A percentile compares a stretch with the other conserved stretches of the same genome.
These are phyloP conservation scores for Fragaria iinumae DNA, from an alignment of 306 rosid species.

Conservation along the genomic window DNA sequence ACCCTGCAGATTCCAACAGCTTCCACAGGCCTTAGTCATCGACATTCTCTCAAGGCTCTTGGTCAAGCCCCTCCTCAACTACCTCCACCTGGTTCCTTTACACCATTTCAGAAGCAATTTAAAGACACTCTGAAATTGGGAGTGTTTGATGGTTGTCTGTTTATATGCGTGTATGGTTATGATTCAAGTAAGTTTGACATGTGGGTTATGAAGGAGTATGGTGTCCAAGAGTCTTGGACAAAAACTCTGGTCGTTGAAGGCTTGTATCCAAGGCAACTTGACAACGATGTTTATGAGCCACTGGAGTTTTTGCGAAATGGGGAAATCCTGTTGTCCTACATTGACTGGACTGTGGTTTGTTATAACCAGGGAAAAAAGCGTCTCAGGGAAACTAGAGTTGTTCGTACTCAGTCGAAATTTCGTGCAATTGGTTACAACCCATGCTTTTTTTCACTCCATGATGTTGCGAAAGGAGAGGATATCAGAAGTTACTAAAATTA, in stretches of 20 bases:
- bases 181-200: background rate
- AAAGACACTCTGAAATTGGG: conserved; percentile 6
- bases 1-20: background rate
- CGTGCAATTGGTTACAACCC: background rate
- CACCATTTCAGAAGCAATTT: background rate
- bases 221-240: conserved; percentile 20
- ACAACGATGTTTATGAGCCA: conserved; percentile 14
- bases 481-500: conserved; percentile 8
- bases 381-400: conserved; percentile 7
- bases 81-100: conserved; percentile 4
- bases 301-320: conserved; percentile 19
- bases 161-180: conserved; percentile 12
- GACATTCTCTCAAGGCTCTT: conserved; percentile 1
- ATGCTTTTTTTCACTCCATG: conserved; percentile 12
- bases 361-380: background rate
- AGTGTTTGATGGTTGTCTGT: conserved; percentile 13
- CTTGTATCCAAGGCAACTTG: background rate
- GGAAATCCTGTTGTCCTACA: conserved; percentile 17
- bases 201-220: conserved; percentile 30
- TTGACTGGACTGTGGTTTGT: background rate
- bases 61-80: background rate
- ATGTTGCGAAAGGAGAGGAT: conserved; percentile 10
- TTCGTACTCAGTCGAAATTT: background rate
- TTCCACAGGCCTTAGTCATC: background rate
- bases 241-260: conserved; percentile 12